Conservation (phyloP, 1,284 basidiomycete species). For the Polyporus tsugae region DNA sequence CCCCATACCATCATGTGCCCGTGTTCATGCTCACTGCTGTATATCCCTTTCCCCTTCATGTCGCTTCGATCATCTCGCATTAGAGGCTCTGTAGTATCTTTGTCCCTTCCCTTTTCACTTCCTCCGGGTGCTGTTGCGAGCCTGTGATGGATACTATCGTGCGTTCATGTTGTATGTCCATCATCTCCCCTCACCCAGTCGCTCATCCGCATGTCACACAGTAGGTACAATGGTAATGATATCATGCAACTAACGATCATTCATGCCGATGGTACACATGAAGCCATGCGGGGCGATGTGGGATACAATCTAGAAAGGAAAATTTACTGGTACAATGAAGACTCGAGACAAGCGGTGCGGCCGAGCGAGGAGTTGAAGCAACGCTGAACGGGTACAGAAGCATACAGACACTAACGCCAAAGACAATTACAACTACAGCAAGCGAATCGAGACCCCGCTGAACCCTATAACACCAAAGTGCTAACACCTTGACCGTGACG, state of each 20-base stretch:
- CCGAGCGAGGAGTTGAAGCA: too few relatives aligned
- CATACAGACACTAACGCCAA: not conserved
- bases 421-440: not conserved
- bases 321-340: too few relatives aligned
- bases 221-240: conserved; percentile 10
- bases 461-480: not conserved
- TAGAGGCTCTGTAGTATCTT: conserved; percentile 4
- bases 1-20: not conserved
- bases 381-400: not conserved
- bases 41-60: not conserved
- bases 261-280: not conserved
- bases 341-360: too few relatives aligned
- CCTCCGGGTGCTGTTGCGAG: not conserved
- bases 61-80: not conserved
- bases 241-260: conserved; percentile 3
- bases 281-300: not conserved
- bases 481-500: not conserved
- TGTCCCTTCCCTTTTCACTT: not conserved
- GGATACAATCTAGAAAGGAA: not conserved
- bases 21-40: conserved; percentile 1
- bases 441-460: not conserved
- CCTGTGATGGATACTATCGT: conserved; percentile 1
- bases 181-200: not conserved
- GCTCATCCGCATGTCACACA: not conserved
- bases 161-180: conserved; percentile 8